A percentile compares a stretch with the other conserved stretches of the same genome.
Evolutionary conservation across 1,139 yeast species (phyloP).

Genomic region (Magnusiomyces suaveolens): DNA sequence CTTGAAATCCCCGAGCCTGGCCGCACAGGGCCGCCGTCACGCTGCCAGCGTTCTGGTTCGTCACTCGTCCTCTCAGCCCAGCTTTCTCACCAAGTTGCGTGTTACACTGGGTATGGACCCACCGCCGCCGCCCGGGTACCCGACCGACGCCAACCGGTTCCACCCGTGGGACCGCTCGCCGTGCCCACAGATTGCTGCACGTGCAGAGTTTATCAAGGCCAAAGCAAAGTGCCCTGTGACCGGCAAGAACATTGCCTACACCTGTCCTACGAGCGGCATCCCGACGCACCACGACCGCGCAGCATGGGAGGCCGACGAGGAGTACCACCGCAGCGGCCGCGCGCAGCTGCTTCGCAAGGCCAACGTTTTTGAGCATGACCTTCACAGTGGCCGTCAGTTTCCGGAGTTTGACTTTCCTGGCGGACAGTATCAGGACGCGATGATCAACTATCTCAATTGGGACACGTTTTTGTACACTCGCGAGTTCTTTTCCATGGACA

Average conservation of each 20-base stretch:
- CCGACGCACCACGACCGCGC: conserved; percentile 89
- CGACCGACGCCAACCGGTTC: conserved; percentile 58
- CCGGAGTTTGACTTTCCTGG: conserved; percentile 93
- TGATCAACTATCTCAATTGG: conserved; percentile 78
- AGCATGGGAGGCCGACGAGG: conserved; percentile 77
- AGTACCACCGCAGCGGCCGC: conserved; percentile 63
- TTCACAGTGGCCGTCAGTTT: conserved; percentile 85
- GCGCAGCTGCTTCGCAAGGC: conserved; percentile 66
- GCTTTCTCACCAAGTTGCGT: conserved; percentile 41
- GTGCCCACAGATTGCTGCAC: conserved; percentile 70
- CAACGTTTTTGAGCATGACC: conserved; percentile 87
- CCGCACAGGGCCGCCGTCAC: too few species aligned
- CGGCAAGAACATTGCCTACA: conserved; percentile 63
- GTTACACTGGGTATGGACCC: conserved; percentile 54
- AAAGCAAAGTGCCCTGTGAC: conserved; percentile 90
- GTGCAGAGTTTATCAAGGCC: conserved; percentile 86
- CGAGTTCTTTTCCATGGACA: conserved; percentile 90
- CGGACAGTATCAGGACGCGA: conserved; percentile 64
- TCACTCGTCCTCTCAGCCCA: too few species aligned
- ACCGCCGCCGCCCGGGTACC: conserved; percentile 51
- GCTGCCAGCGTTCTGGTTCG: too few species aligned
- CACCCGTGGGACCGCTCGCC: conserved; percentile 92
- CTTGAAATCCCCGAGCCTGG: too few species aligned
- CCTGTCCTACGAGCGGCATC: conserved; percentile 89
- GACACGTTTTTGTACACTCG: conserved; percentile 89